A percentile compares a stretch with the other conserved stretches of the same genome.
phyloP scores from a whole-genome alignment of 73 alveolate species.

The Paramecium sonneborni region DNA sequence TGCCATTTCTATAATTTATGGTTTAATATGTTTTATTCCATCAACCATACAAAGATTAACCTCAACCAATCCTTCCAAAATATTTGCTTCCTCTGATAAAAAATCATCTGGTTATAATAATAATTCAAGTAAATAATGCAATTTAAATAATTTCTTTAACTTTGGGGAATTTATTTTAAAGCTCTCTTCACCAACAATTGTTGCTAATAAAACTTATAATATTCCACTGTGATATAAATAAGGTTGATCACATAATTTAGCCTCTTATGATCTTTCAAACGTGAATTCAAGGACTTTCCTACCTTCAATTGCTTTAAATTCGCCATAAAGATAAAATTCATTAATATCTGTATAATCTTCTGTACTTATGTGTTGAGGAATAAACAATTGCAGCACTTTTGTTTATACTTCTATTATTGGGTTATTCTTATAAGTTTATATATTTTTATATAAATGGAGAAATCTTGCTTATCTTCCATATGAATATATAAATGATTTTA shows the following conservation, averaged over 20 bases:
- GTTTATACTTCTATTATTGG: slow-evolving; percentile 49
- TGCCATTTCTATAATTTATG: slow-evolving; percentile 43
- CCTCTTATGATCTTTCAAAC: not conserved
- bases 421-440: slow-evolving; percentile 46
- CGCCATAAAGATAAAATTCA: slow-evolving; percentile 35
- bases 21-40: slow-evolving; percentile 43
- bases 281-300: slow-evolving; percentile 21
- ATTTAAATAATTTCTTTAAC: slow-evolving; percentile 52
- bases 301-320: slow-evolving; percentile 9
- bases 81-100: not conserved
- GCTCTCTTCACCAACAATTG: slow-evolving; percentile 61
- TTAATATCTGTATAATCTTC: slow-evolving; percentile 44
- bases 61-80: not conserved
- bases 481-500: not conserved
- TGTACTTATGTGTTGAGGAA: slow-evolving; percentile 46
- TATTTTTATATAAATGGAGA: slow-evolving; percentile 24
- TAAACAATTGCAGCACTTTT: slow-evolving; percentile 45
- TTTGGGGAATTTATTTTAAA: slow-evolving; percentile 57
- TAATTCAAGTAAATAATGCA: slow-evolving; percentile 57
- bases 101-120: slow-evolving; percentile 38
- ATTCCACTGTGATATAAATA: slow-evolving; percentile 59
- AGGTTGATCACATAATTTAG: slow-evolving; percentile 52
- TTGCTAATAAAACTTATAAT: slow-evolving; percentile 26
- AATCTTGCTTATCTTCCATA: slow-evolving; percentile 67
- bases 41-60: not conserved